Base-by-base conservation (phyloP, 108 stramenopile genomes). In the Cylindrotheca fusiformis region DNA sequence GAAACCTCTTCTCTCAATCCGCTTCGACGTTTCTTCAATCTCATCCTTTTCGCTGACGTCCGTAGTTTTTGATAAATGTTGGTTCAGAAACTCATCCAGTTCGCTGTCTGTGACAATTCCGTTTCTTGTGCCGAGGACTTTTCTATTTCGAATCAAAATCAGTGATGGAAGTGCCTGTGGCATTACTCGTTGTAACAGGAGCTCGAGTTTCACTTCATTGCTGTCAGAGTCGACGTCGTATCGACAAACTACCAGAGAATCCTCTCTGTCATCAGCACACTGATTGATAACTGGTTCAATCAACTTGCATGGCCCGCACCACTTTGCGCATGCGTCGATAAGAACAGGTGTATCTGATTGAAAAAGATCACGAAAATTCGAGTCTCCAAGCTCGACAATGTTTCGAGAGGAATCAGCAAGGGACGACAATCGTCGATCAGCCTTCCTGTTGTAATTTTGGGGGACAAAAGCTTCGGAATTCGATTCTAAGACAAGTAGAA, bases 241-340 rank as follows among this genome's bases (percentile, higher is more conserved):
- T 61, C 79, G 80, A 28, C 77, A 55, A 33, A 85, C 63, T 0
- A 71, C 74, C 28, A 85, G 58, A 22, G 63, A 55, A 53, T 74
- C 52, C 1, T 72, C 50, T 63, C 77, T 63, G 28, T 67, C 69
- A 10, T 64, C 20, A 23, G 84, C 83, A 45, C 68, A 80, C 23
- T 78, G 56, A 8, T 60, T 55, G 41, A 84, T 36, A 26, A 70
- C 54, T 12, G 84, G 84, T 48, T 85, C 84, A 33, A 85, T 85
- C 47, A 85, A 55, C 65, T 80, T 82, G 45, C 84, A 85, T 3
- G 84, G 84, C 0, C 84, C 84, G 46, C 84, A 85, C 77, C 77
- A 83, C 8, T 51, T 48, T 33, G 82, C 73, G 49, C 50, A 74
- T 8, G 61, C 60, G 22, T 68, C 61, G 14, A 71, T 47, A 25